Base-by-base conservation (phyloP, 2,329 filamentous ascomycete species). In the Sporothrix luriei region DNA sequence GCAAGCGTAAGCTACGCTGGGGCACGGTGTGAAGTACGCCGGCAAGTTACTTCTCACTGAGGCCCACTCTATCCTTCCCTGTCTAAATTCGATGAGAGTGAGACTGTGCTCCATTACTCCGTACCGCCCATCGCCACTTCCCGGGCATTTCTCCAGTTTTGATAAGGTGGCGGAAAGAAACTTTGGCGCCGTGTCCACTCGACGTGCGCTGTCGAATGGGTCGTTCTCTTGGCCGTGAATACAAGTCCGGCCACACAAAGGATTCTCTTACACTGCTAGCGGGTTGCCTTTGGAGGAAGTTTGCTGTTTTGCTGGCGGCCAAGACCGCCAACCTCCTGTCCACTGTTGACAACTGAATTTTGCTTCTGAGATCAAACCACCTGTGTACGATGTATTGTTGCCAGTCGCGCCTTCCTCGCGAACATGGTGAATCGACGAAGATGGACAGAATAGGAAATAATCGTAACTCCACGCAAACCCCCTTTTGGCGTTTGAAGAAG, bases 211-310 rank as follows among this genome's bases (percentile, higher is more conserved):
- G 55, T 59, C 9, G 33, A 33, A 33, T 33, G 33, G 33, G 33
- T 33, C 33, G 4, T 6, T 33, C 33, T 33, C 33, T 33, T 33
- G 33, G 33, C 33, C 33, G 33, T 7, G 33, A 33, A 33, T 5
- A 33, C 1, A 33, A 33, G 1, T 33, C 33, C 33, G 62, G 29
- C 46, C 46, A 38, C 46, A 21, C 21, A 52, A 43, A 43, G 33
- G n/a, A 21, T 49, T 24, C 52, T 68, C 40, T 68, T 68, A 67
- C 66, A 66, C 64, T 54, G 64, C 48, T 66, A 66, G 64, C n/a
- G 64, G 19, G 43, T 54, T 66, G 49, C 64, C 64, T 54, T 66
- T 66, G 49, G 64, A 54, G 49, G 64, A 54, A 66, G 64, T 66
- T 66, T 54, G 48, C 64, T 26, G 2, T 43, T 62, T 46, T 46